Conservation (phyloP, 108 stramenopile genomes). For the Stephanodiscus triporus region DNA sequence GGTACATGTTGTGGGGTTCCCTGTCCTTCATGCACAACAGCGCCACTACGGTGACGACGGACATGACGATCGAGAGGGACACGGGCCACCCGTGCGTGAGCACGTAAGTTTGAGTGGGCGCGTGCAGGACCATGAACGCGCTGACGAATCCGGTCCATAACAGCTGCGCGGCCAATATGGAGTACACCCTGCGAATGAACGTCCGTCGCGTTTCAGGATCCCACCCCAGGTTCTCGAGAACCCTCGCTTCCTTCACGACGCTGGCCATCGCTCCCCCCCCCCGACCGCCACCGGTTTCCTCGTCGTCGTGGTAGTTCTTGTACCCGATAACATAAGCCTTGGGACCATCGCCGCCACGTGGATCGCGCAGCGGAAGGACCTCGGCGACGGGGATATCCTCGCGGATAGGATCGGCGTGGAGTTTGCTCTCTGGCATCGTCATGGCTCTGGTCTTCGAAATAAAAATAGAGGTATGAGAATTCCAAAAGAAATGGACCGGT, state of each 20-base stretch:
- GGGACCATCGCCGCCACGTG: constrained; percentile 3
- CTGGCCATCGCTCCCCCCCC: neutral
- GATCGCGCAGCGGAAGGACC: constrained; percentile 29
- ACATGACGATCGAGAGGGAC: constrained; percentile 22
- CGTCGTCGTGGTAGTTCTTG: constrained; percentile 31
- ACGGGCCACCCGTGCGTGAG: constrained; percentile 45
- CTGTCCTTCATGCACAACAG: constrained; percentile 50
- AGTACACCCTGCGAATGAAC: constrained; percentile 56
- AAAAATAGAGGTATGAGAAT: too few species aligned
- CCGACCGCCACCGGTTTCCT: neutral
- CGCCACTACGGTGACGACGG: constrained; percentile 33
- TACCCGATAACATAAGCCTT: constrained; percentile 18
- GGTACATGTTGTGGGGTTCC: constrained; percentile 42
- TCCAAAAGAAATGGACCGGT: too few species aligned
- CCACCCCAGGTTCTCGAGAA: constrained; percentile 48
- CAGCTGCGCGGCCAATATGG: constrained; percentile 45
- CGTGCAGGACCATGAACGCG: constrained; percentile 44
- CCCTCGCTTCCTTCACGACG: constrained; percentile 37
- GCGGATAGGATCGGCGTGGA: constrained; percentile 7
- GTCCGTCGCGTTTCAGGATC: constrained; percentile 43
- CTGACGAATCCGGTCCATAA: constrained; percentile 24
- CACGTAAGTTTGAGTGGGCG: constrained; percentile 44
- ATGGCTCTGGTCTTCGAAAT: too few species aligned
- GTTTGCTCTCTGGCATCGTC: constrained; percentile 21
- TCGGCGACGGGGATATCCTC: constrained; percentile 33